phyloP scores from a whole-genome alignment of 371 early-diverging fungal species.

The Mucor sp. region DNA sequence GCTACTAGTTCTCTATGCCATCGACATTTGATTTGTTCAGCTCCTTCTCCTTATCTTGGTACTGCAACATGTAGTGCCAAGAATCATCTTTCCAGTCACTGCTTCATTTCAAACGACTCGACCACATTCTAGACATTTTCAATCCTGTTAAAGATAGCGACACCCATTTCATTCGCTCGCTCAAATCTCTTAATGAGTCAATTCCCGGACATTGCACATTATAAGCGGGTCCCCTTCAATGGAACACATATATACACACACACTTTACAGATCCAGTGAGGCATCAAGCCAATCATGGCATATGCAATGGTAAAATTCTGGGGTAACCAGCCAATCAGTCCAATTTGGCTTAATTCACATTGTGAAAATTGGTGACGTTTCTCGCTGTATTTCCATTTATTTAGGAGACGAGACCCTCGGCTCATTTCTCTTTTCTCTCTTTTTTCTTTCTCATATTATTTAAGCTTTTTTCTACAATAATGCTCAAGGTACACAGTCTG shows the following conservation, averaged over 20 bases:
- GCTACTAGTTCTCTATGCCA: neutral
- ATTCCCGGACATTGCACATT: neutral
- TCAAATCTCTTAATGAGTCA: neutral
- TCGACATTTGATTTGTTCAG: neutral
- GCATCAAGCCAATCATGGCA: neutral
- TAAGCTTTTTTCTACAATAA: constrained; percentile 1
- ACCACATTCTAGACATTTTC: neutral
- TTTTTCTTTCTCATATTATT: neutral
- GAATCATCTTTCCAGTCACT: neutral
- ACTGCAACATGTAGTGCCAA: neutral
- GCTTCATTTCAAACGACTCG: neutral
- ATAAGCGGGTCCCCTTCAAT: neutral
- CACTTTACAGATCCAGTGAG: neutral
- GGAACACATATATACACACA: neutral
- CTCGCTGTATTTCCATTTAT: neutral
- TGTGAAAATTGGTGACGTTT: constrained; percentile 2
- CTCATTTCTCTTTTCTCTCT: neutral
- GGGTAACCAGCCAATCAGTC: neutral
- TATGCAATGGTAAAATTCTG: neutral
- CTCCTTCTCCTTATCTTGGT: neutral
- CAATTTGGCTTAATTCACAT: neutral
- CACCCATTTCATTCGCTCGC: neutral
- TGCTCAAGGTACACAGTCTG: constrained; percentile 12
- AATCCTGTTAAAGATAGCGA: neutral
- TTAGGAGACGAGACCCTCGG: constrained; percentile 5